Evolutionary conservation across 805 yeast species (phyloP), one percentile per base, ranked within the genome.

Genomic region (Saccharomycopsis sp.): DNA sequence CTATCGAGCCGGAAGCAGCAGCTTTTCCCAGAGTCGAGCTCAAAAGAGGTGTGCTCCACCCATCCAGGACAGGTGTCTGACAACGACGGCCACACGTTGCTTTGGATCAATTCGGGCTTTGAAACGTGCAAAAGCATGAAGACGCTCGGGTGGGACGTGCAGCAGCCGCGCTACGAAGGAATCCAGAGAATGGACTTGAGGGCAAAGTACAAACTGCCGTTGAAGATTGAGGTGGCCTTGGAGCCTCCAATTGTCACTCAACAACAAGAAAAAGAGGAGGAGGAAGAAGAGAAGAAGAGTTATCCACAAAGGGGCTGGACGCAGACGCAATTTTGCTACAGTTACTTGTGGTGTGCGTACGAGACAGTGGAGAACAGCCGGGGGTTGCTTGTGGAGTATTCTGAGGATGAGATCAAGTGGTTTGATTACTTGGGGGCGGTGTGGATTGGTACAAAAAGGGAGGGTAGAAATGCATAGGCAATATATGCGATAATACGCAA

Each of bases 31-130:
- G 8, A 39, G 23, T 12, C 60, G 60, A 30, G 48, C 26, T 50
- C 56, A 0, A 38, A 58, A 36, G 77, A 74, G 51, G 49, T 75
- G 13, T 75, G 81, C 50, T 66, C 77, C 0, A 69, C 69, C 26
- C 80, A 74, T 48, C 83, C 83, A 4, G 48, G 45, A 10, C 48
- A 44, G 30, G 21, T 44, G 3, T 26, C 30, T 20, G 45, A 41
- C 36, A 60, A 55, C 16, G 79, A 73, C 52, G 56, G 66, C 35
- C 59, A 59, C 17, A 63, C 73, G 1, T 51, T 76, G 25, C 52
- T 75, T 2, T 76, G 83, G 82, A 64, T 75, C 46, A 76, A 76
- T 49, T 71, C 79, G 5, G 80, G 80, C 0, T 71, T 74, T 52
- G 53, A 63, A 37, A 64, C 57, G 34, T 75, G 82, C 53, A 62